Conservation (phyloP, 371 early-diverging fungal species). For the Apophysomyces trapeziformis region DNA sequence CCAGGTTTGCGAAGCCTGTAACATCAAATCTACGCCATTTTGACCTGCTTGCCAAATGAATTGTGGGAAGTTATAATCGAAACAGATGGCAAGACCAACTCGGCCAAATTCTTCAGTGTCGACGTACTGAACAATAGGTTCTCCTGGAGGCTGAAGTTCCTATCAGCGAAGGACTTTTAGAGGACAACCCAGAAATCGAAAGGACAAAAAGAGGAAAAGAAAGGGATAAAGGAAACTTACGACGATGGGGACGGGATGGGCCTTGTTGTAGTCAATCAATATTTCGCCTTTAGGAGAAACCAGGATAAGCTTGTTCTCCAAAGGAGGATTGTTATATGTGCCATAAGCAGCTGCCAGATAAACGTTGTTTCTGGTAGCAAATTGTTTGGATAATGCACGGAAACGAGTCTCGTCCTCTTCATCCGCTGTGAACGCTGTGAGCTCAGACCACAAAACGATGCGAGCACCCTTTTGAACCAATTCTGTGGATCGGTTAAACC, state of each 20-base stretch:
- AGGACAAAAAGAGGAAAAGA: neutral
- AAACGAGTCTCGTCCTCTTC: slow-evolving; percentile 29
- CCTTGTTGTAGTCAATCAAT: slow-evolving; percentile 55
- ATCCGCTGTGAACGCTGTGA: slow-evolving; percentile 25
- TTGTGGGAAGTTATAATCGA: slow-evolving; percentile 56
- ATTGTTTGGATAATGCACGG: slow-evolving; percentile 28
- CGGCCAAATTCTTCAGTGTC: slow-evolving; percentile 57
- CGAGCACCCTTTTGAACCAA: slow-evolving; percentile 47
- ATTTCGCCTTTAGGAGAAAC: slow-evolving; percentile 52
- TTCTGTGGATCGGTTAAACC: slow-evolving; percentile 31
- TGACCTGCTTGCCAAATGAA: slow-evolving; percentile 56
- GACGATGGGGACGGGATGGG: slow-evolving; percentile 57
- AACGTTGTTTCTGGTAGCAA: slow-evolving; percentile 41
- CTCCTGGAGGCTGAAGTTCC: slow-evolving; percentile 46
- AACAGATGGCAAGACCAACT: slow-evolving; percentile 58
- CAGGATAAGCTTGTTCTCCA: slow-evolving; percentile 51
- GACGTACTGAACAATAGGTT: slow-evolving; percentile 42
- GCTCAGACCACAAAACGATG: slow-evolving; percentile 56
- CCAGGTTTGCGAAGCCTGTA: slow-evolving; percentile 64
- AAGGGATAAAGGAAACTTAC: slow-evolving; percentile 19
- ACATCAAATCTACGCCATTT: slow-evolving; percentile 52
- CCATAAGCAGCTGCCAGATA: slow-evolving; percentile 50
- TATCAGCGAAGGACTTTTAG: neutral
- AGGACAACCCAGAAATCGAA: neutral
- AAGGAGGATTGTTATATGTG: slow-evolving; percentile 3